Base-by-base conservation (phyloP, 2,329 filamentous ascomycete genomes). In the Trichoderma sp. region DNA sequence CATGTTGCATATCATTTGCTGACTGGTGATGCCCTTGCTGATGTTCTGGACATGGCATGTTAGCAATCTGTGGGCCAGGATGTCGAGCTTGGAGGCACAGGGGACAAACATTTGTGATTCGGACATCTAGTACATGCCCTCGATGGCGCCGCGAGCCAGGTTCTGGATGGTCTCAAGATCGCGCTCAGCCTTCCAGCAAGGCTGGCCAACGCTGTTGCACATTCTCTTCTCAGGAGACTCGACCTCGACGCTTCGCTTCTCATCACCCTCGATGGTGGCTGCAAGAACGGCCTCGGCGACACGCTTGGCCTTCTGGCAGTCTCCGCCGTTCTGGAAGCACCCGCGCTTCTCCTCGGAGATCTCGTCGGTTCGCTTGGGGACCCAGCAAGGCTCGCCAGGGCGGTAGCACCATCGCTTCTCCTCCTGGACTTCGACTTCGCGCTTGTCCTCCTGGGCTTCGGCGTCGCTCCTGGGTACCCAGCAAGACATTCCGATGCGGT, bases 301-400 rank as follows among this genome's bases (percentile, higher is more conserved):
- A 70, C 81, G 80, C 77, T 81, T 83, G 70, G 78, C 78, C 77
- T 80, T 82, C 78, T 78, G 80, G 81, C 82, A 83, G 0, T 75
- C 70, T 73, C 78, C 71, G 47, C 81, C 80, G 21, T 74, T 71
- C 36, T 72, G 74, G 12, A 21, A 73, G 75, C 80, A 80, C 76
- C 76, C 77, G 12, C 70, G 56, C 56, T 69, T 62, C 7, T 65
- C 47, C 61, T 64, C 51, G 6, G 39, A 26, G 18, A 62, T 61
- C 63, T 81, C 80, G 61, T 81, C 81, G 21, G 80, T 80, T 71
- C 81, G 80, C 77, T 81, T 63, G 26, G 34, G 14, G 53, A 58
- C 15, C 14, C 78, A 80, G 81, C 82, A 83, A 0, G 75, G 67
- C 73, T 78, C 70, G 47, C 81, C 80, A 14, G 73, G 70, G 36